These are phyloP conservation scores for Mortierella claussenii DNA, from an alignment of 192 early-diverging fungal species.

Conservation along the genomic window DNA sequence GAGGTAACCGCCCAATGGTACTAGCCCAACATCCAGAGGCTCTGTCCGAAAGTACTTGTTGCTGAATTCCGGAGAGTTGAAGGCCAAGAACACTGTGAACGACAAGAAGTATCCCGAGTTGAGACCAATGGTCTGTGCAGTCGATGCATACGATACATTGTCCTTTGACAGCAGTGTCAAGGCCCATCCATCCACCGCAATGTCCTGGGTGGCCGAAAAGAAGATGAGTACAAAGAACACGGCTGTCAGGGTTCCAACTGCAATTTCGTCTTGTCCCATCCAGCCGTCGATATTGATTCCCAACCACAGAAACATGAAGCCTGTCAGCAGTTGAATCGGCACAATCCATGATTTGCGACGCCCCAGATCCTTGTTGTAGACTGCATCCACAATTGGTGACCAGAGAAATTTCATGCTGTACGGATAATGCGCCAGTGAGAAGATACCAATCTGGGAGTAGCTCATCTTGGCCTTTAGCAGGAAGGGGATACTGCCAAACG, in stretches of 20 bases:
- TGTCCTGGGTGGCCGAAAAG: constrained; percentile 95
- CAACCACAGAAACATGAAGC: constrained; percentile 81
- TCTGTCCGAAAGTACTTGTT: constrained; percentile 86
- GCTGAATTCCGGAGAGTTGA: constrained; percentile 94
- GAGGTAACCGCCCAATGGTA: constrained; percentile 89
- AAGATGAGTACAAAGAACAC: constrained; percentile 88
- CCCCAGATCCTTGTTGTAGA: constrained; percentile 84
- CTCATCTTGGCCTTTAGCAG: constrained; percentile 92
- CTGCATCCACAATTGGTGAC: constrained; percentile 96
- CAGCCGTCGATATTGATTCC: constrained; percentile 80
- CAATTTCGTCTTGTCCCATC: constrained; percentile 64
- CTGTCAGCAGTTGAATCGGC: constrained; percentile 92
- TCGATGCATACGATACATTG: constrained; percentile 91
- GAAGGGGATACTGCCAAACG: constrained; percentile 93
- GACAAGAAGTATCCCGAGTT: constrained; percentile 96
- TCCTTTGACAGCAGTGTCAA: constrained; percentile 91
- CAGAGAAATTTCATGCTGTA: constrained; percentile 98
- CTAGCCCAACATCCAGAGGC: constrained; percentile 72
- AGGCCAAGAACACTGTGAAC: constrained; percentile 96
- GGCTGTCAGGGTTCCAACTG: constrained; percentile 74
- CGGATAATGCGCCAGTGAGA: constrained; percentile 94
- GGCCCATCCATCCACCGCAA: constrained; percentile 91
- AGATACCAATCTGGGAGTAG: constrained; percentile 91
- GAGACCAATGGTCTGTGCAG: constrained; percentile 96
- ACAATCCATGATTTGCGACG: constrained; percentile 98